These are phyloP conservation scores for Capsicum rhomboideum DNA, from an alignment of 257 asterid species.

Conservation along the genomic window DNA sequence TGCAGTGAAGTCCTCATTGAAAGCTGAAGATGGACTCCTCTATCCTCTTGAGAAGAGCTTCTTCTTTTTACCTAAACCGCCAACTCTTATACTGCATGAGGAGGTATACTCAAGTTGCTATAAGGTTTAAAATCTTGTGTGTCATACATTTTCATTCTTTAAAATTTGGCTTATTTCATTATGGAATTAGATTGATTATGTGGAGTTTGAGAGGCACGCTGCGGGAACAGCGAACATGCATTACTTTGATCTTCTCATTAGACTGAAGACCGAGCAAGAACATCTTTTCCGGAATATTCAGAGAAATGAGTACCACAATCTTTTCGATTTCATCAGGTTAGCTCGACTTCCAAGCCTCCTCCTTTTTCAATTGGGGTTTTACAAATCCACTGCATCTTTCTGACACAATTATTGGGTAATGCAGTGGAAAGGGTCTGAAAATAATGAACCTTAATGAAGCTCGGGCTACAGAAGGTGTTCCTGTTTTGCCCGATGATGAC, in stretches of 20 bases:
- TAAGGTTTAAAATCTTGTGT: neutral
- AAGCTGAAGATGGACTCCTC: slow-evolving; percentile 99
- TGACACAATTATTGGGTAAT: slow-evolving; percentile 10
- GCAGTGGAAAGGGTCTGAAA: slow-evolving; percentile 72
- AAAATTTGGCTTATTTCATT: slow-evolving; percentile 3
- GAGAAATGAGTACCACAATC: slow-evolving; percentile 78
- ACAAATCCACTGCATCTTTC: neutral
- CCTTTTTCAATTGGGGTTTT: neutral
- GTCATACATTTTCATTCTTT: slow-evolving; percentile 1
- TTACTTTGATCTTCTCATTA: slow-evolving; percentile 86
- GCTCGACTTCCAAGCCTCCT: neutral
- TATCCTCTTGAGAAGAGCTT: slow-evolving; percentile 98
- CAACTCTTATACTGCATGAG: slow-evolving; percentile 90
- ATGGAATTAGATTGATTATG: slow-evolving; percentile 62
- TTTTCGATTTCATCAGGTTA: slow-evolving; percentile 65
- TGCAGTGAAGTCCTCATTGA: slow-evolving; percentile 94
- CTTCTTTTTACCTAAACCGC: slow-evolving; percentile 98
- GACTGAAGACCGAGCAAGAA: slow-evolving; percentile 87
- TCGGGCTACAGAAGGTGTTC: slow-evolving; percentile 45
- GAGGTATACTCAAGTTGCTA: slow-evolving; percentile 42
- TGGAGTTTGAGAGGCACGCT: slow-evolving; percentile 95
- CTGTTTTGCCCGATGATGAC: slow-evolving; percentile 46
- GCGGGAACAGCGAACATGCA: slow-evolving; percentile 98
- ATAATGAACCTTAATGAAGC: slow-evolving; percentile 55
- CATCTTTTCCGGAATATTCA: slow-evolving; percentile 96